phyloP scores from a whole-genome alignment of 495 filamentous ascomycete species.

The Neurospora tetrasperma region DNA sequence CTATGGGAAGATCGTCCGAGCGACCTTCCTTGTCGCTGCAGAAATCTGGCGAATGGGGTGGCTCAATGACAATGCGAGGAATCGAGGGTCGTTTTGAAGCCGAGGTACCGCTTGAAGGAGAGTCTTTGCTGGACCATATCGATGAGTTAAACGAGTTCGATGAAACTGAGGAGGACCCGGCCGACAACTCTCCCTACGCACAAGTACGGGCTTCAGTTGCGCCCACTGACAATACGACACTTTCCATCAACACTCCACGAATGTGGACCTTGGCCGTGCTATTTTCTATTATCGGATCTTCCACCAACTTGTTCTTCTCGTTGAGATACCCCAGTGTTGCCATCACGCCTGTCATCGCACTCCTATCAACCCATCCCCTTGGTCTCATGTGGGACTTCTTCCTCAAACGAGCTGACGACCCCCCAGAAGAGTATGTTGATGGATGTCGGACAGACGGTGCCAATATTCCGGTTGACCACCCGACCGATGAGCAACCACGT shows the following conservation, averaged over 20 bases:
- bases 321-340: conserved; percentile 78
- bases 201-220: conserved; percentile 72
- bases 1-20: neutral
- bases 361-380: conserved; percentile 71
- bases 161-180: conserved; percentile 38
- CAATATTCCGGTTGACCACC: conserved; percentile 10
- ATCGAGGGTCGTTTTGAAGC: conserved; percentile 37
- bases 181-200: conserved; percentile 56
- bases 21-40: conserved; percentile 7
- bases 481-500: conserved; percentile 1
- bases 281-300: conserved; percentile 70
- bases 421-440: conserved; percentile 47
- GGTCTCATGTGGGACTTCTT: conserved; percentile 67
- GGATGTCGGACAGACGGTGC: conserved; percentile 28
- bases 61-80: conserved; percentile 30
- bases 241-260: conserved; percentile 77
- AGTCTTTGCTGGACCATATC: conserved; percentile 6
- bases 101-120: conserved; percentile 27
- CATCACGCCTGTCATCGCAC: conserved; percentile 74
- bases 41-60: conserved; percentile 31
- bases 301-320: conserved; percentile 76
- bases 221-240: conserved; percentile 56
- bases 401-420: conserved; percentile 53
- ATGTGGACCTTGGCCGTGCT: conserved; percentile 76
- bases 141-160: conserved; percentile 22